These are phyloP conservation scores for Macrolepiota albuminosa DNA, from an alignment of 768 basidiomycete genomes.

Conservation along the genomic window DNA sequence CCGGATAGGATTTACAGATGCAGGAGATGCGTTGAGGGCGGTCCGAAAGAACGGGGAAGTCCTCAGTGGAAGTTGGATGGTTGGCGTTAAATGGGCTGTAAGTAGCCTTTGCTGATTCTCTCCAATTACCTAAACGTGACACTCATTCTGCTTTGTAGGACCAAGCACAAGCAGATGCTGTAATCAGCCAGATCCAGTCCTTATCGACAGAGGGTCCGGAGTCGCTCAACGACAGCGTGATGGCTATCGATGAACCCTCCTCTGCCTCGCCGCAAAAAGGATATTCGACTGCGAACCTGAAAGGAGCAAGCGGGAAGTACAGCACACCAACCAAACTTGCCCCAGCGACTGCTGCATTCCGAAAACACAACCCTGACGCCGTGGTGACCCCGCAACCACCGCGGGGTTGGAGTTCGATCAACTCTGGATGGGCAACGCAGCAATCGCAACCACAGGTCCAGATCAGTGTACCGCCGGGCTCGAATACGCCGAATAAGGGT, in stretches of 20 bases:
- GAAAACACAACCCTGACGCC: slow-evolving; percentile 30
- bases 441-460: slow-evolving; percentile 12
- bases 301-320: slow-evolving; percentile 35
- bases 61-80: slow-evolving; percentile 71
- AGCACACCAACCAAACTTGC: slow-evolving; percentile 72
- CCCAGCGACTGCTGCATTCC: slow-evolving; percentile 70
- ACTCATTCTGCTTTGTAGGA: slow-evolving; percentile 39
- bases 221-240: slow-evolving; percentile 27
- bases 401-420: slow-evolving; percentile 17
- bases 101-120: slow-evolving; percentile 23
- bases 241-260: slow-evolving; percentile 42
- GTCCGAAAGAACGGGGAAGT: slow-evolving; percentile 82
- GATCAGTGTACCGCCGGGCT: slow-evolving; percentile 11
- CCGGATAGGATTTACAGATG: slow-evolving; percentile 66
- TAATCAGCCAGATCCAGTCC: slow-evolving; percentile 38
- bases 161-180: slow-evolving; percentile 48
- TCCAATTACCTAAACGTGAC: background rate
- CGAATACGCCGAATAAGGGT: slow-evolving; percentile 43
- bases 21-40: slow-evolving; percentile 72
- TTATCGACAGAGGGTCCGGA: slow-evolving; percentile 16
- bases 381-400: slow-evolving; percentile 24
- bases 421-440: slow-evolving; percentile 8
- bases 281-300: slow-evolving; percentile 2
- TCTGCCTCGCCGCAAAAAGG: slow-evolving; percentile 14
- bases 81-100: slow-evolving; percentile 85